phyloP scores from a whole-genome alignment of 257 asterid species.

The Salvia rosmarinus region DNA sequence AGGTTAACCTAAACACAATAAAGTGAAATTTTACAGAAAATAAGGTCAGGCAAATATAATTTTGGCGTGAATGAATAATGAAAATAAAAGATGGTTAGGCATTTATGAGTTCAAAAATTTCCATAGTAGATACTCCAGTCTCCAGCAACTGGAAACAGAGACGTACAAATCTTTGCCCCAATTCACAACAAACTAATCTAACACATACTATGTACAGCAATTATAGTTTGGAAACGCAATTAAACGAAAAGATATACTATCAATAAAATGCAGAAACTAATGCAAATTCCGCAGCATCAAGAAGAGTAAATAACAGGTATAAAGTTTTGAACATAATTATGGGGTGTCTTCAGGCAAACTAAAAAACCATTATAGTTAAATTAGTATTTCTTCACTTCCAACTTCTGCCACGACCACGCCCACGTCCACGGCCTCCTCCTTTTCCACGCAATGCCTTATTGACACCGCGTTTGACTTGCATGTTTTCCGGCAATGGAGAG shows the following conservation, averaged over 20 bases:
- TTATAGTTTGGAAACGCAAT: background rate
- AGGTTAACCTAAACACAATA: background rate
- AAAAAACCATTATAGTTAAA: background rate
- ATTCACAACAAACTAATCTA: too few species aligned
- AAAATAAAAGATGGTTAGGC: background rate
- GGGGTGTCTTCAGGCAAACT: background rate
- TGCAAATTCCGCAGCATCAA: conserved; percentile 14
- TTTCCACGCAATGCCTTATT: conserved; percentile 63
- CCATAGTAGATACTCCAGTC: too few species aligned
- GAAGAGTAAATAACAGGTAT: background rate
- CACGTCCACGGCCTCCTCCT: conserved; percentile 60
- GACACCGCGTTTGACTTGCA: conserved; percentile 70
- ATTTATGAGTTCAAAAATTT: too few species aligned
- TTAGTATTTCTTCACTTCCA: conserved; percentile 48
- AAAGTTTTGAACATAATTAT: background rate
- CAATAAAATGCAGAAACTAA: conserved; percentile 9
- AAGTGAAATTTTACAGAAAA: background rate
- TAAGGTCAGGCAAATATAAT: background rate
- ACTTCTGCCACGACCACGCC: conserved; percentile 62
- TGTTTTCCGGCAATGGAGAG: conserved; percentile 77
- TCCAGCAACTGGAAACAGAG: too few species aligned
- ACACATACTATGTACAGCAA: background rate
- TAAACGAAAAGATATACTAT: too few species aligned
- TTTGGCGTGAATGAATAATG: background rate
- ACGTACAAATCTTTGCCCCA: too few species aligned